Base-by-base conservation (phyloP, 1,284 basidiomycete genomes). In the Vanrija sp. region DNA sequence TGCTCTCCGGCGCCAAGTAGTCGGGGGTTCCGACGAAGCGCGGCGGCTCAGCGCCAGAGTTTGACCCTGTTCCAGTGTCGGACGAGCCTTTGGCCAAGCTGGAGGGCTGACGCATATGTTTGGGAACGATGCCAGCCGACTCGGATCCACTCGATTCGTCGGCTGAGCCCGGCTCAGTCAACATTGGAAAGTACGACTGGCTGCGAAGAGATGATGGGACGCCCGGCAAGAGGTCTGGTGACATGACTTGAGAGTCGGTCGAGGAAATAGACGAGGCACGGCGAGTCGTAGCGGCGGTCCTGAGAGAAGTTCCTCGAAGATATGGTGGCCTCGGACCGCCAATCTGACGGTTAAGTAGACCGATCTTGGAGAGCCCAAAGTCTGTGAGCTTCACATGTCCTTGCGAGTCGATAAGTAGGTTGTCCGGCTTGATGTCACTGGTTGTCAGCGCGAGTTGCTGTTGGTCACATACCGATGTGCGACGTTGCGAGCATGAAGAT, bases 341-440 rank as follows among this genome's bases (percentile, higher is more conserved):
- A 21, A 93, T 93, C 74, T 99, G 96, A 69, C 96, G 90, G 50
- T 95, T 94, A 18, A 99, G 82, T 28, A 99, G 80, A 85, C 96
- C 96, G 65, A 98, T 97, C 69, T 93, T 86, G 61, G 93, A 97
- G 23, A 99, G 79, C 56, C 96, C 96, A 75, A 98, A 99, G 77
- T 99, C 96, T 21, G 95, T 98, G 34, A 98, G 83, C 77, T 98
- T 98, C 64, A 98, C 81, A 72, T 98, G 95, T 10, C 95, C 95
- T 64, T 92, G 88, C 49, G 91, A 85, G 76, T 98, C 94, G 66
- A 98, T 98, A 39, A 98, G 86, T 45, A 98, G 78, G 72, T 98
- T 98, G 78, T 98, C 95, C 12, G 95, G 95, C 74, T 99, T 99
- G 66, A 99, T 79, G 74, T 99, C 96, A 80, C 94, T 95, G 72